A percentile compares a stretch with the other conserved stretches of the same genome.
phyloP scores from a whole-genome alignment of 495 filamentous ascomycete genomes.

The Annulohypoxylon moriforme region DNA sequence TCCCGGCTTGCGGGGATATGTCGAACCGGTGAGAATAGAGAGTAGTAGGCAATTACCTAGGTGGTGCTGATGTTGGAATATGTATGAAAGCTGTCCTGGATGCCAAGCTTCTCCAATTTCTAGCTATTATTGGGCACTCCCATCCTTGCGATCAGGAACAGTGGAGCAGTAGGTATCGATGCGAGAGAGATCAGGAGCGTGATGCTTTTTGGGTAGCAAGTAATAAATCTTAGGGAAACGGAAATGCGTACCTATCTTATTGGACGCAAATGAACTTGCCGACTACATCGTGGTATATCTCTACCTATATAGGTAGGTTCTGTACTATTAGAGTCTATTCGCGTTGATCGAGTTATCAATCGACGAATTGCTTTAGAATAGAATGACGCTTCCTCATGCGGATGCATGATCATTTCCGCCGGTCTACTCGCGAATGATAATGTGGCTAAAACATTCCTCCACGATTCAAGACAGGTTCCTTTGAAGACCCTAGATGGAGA shows the following conservation, averaged over 20 bases:
- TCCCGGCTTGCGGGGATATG: neutral
- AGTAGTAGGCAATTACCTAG: neutral
- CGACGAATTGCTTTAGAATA: neutral
- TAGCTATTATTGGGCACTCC: conserved; percentile 25
- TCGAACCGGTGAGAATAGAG: conserved; percentile 15
- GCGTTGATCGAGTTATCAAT: neutral
- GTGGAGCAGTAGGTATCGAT: conserved; percentile 4
- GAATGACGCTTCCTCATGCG: neutral
- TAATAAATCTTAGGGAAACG: conserved; percentile 3
- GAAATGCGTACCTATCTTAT: neutral
- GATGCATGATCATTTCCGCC: conserved; percentile 17
- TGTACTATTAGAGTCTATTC: conserved; percentile 11
- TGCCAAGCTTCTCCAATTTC: conserved; percentile 32
- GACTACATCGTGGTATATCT: conserved; percentile 3
- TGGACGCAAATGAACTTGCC: neutral
- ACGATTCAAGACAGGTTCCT: conserved; percentile 16
- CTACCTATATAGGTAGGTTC: neutral
- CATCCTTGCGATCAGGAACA: conserved; percentile 10
- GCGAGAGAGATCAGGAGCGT: conserved; percentile 11
- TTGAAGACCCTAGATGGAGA: conserved; percentile 25
- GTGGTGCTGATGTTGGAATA: conserved; percentile 15
- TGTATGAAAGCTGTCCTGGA: conserved; percentile 13
- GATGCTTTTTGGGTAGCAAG: conserved; percentile 12
- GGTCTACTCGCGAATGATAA: conserved; percentile 13
- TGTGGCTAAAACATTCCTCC: conserved; percentile 29